Evolutionary conservation across 176 grass and related monocot species (phyloP), one percentile per base, ranked within the genome.

Genomic region (Oryza coarctata): DNA sequence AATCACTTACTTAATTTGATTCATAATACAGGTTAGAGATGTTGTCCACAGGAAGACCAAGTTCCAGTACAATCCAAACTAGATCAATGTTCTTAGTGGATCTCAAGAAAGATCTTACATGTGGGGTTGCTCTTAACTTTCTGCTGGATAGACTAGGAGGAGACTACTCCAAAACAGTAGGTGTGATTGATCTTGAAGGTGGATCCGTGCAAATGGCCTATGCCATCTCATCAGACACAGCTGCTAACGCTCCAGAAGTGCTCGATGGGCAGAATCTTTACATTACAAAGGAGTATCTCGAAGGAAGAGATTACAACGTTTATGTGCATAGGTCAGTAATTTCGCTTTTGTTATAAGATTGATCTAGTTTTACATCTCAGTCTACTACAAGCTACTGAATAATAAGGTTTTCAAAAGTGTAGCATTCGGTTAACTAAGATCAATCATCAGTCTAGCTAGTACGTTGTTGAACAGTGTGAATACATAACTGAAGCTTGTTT

Each of bases 51-150:
- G 65, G 5, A 70, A 90, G 38, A 90, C 77, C 36, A 83, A 76
- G 60, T 84, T 93, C n/a, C 31, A 70, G 39, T 93, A 84, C 43
- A 77, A 90, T 0, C 49, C 81, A n/a, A 33, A 87, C 5, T 87
- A 72, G 85, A 86, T 93, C 15, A 70, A 49, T 60, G 74, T 93
- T 76, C 60, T 90, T 33, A 73, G 65, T 10, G 91, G 88, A 74
- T 74, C 81, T 27, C 88, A 88, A 57, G 88, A 93, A 85, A 85
- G 88, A 13, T 90, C 88, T 60, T 90, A 90, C 74, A 45, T 90
- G 26, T 90, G 87, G n/a, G 91, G 87, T 91, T 73, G 35, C 86
- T 78, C 80, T 94, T 38, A 94, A 94, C 60, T 94, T 84, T 47
- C 38, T 91, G 6, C 70, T 91, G 34, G 92, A 50, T 36, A 58